These are phyloP conservation scores for Mariannaea elegans DNA, from an alignment of 2,329 filamentous ascomycete genomes.

Conservation along the genomic window DNA sequence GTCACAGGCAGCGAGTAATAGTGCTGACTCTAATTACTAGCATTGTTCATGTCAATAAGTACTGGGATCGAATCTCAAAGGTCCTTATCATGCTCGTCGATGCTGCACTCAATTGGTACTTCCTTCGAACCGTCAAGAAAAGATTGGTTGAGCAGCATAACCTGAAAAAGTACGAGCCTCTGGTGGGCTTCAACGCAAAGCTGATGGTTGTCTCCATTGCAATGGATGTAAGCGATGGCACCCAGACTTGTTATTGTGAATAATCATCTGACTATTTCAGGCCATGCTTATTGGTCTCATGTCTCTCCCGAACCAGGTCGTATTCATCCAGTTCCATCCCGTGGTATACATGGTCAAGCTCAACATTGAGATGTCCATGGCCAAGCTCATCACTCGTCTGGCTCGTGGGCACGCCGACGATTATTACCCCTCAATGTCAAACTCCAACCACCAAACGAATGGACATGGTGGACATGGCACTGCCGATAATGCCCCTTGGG, in stretches of 20 bases:
- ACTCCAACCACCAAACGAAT: conserved; percentile 23
- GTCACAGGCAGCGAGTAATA: too few species aligned
- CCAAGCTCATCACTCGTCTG: conserved; percentile 54
- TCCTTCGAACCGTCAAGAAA: conserved; percentile 56
- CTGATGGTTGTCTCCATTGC: conserved; percentile 59
- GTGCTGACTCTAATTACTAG: conserved; percentile 28
- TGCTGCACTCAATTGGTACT: conserved; percentile 60
- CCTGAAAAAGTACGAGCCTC: conserved; percentile 59
- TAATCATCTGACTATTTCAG: not conserved
- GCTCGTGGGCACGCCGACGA: conserved; percentile 35
- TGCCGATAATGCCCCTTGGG: conserved; percentile 25
- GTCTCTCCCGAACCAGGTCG: conserved; percentile 44
- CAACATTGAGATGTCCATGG: conserved; percentile 50
- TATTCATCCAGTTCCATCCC: conserved; percentile 60
- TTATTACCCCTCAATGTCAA: conserved; percentile 32
- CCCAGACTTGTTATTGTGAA: not conserved
- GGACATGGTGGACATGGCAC: conserved; percentile 4
- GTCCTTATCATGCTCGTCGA: conserved; percentile 61
- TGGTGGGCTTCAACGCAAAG: conserved; percentile 59
- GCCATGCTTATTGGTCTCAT: conserved; percentile 44
- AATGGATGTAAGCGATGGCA: conserved; percentile 54
- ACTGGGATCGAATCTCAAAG: conserved; percentile 64
- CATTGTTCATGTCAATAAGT: conserved; percentile 54
- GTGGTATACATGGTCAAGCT: conserved; percentile 62
- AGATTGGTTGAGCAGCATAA: conserved; percentile 57